A percentile compares a stretch with the other conserved stretches of the same genome.
Conservation (phyloP, 1,284 basidiomycete species). For the Tilletiopsis washingtonensis region DNA sequence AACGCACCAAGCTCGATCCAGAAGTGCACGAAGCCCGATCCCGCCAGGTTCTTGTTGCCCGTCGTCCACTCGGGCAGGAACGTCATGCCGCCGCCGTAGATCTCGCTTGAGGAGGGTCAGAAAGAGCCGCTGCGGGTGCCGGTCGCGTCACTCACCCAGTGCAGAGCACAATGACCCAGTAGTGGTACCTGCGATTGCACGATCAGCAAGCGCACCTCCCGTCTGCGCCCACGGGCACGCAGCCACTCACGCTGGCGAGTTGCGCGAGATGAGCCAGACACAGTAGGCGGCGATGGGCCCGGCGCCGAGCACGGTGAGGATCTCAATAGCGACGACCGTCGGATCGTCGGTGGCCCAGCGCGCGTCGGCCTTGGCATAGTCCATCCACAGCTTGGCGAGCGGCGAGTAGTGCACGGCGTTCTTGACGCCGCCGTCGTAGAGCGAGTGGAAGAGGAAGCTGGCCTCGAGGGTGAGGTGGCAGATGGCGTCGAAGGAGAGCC, state of each 20-base stretch:
- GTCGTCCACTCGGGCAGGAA: constrained; percentile 40
- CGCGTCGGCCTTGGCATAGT: constrained; percentile 35
- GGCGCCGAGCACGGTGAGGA: constrained; percentile 28
- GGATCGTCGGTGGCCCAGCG: constrained; percentile 36
- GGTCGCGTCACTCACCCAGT: constrained; percentile 4
- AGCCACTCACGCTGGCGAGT: constrained; percentile 11
- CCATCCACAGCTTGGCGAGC: constrained; percentile 36
- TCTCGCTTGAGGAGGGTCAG: neutral
- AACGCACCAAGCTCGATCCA: too few relatives aligned
- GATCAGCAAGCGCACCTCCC: too few relatives aligned
- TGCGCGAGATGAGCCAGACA: constrained; percentile 19
- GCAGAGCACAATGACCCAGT: constrained; percentile 31
- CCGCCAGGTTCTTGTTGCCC: constrained; percentile 7
- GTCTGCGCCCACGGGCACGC: too few relatives aligned
- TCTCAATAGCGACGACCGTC: constrained; percentile 33
- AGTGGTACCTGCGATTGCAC: too few relatives aligned
- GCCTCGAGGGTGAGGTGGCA: constrained; percentile 37
- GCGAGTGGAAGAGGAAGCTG: constrained; percentile 34
- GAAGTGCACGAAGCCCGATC: constrained; percentile 3
- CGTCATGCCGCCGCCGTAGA: constrained; percentile 35
- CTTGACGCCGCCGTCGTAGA: constrained; percentile 23
- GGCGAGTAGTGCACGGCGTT: constrained; percentile 7
- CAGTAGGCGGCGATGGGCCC: constrained; percentile 36
- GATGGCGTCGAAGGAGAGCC: constrained; percentile 40
- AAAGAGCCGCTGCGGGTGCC: neutral